Base-by-base conservation (phyloP, 345 rosid genomes). In the Salix arbutifolia region DNA sequence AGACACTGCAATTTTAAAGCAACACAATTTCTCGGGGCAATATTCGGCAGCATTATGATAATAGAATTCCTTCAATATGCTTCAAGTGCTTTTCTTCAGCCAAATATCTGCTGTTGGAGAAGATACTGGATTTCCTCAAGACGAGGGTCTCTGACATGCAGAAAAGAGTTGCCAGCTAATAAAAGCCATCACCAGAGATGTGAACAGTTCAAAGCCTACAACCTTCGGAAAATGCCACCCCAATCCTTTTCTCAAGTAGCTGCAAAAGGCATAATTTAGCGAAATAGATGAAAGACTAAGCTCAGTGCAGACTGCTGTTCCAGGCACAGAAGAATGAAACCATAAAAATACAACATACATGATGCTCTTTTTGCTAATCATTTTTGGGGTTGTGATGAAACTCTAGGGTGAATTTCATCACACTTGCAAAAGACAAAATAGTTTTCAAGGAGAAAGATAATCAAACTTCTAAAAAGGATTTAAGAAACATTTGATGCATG, bases 211-310 rank as follows among this genome's bases (percentile, higher is more conserved):
- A 73, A 96, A 93, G 77, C 97, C 96, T 6, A 96, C 96, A 48
- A 96, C 92, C 87, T 90, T 83, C 1, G 97, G 94, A 53, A 96
- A 87, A 79, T 91, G 96, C 98, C 99, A 95, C 21, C 97, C 98
- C 88, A 91, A 58, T 60, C 91, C 93, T 84, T 91, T 88, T 82
- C 87, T 88, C 87, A 91, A 80, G 79, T 96, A 93, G 88, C 96
- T 96, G 91, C 87, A 76, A 68, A 62, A 70, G 40, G 35, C 80
- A 58, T 75, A 31, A 19, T 73, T 79, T 42, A 40, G 65, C 30
- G 61, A 79, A 65, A 53, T n/a, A 8, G 30, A 61, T 28, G 21
- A 52, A 38, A 46, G 23, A 46, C 35, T 10, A 23, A 19, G 17
- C 30, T 13, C 1, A 0, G 12, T 19, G 28, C 40, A 18, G 17